These are phyloP conservation scores for Coemansia sp. DNA, from an alignment of 192 early-diverging fungal species.

Conservation along the genomic window DNA sequence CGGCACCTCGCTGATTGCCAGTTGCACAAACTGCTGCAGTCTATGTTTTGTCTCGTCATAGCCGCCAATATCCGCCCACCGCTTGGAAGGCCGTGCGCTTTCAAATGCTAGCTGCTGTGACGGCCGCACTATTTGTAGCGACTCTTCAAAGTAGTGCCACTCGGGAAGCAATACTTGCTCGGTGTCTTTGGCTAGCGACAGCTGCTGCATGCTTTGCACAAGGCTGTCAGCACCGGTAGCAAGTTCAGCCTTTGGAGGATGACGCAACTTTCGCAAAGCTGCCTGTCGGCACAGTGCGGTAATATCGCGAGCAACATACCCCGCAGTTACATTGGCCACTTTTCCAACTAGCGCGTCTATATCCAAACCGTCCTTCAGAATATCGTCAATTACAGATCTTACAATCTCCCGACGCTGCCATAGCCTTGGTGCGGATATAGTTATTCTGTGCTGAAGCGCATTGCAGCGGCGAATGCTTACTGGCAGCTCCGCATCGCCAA, in stretches of 20 bases:
- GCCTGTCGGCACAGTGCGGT: slow-evolving; percentile 35
- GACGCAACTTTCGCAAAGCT: slow-evolving; percentile 22
- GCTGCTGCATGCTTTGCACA: slow-evolving; percentile 5
- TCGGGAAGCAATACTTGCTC: background rate
- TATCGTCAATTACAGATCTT: background rate
- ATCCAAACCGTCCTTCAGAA: background rate
- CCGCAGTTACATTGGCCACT: slow-evolving; percentile 41
- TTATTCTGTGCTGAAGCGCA: slow-evolving; percentile 22
- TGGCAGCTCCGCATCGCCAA: slow-evolving; percentile 24
- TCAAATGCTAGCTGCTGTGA: slow-evolving; percentile 67
- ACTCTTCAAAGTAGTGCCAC: slow-evolving; percentile 34
- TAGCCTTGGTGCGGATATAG: slow-evolving; percentile 18
- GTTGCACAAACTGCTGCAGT: slow-evolving; percentile 60
- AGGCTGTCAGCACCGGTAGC: background rate
- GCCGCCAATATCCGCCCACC: slow-evolving; percentile 74
- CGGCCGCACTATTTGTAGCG: slow-evolving; percentile 60
- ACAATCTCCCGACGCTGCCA: slow-evolving; percentile 29
- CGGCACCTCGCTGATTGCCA: slow-evolving; percentile 59
- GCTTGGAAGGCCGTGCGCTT: slow-evolving; percentile 47
- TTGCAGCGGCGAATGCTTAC: slow-evolving; percentile 14
- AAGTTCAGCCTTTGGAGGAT: background rate
- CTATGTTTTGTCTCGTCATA: slow-evolving; percentile 61
- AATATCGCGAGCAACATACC: slow-evolving; percentile 51
- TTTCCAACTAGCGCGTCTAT: slow-evolving; percentile 4
- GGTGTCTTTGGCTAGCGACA: background rate